Conservation (phyloP, 1,284 basidiomycete species). For the Melampsora larici-populina region DNA sequence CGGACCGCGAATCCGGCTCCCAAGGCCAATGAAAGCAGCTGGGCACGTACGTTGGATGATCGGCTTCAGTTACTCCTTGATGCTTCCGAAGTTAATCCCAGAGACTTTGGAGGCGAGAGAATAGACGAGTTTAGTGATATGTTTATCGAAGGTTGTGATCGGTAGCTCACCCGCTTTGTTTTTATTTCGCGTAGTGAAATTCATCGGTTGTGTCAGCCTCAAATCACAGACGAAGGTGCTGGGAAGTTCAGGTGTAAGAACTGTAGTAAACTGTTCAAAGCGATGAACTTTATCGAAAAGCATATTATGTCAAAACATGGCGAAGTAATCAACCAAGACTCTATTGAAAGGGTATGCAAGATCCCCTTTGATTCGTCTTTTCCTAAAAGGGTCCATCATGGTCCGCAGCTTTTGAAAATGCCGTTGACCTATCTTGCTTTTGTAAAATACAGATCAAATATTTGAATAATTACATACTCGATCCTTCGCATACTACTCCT, state of each 20-base stretch:
- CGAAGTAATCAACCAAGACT: constrained; percentile 48
- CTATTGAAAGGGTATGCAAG: constrained; percentile 43
- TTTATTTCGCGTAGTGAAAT: constrained; percentile 64
- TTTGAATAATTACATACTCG: constrained; percentile 88
- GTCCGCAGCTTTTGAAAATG: background rate
- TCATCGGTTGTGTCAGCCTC: constrained; percentile 68
- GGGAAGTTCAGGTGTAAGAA: constrained; percentile 91
- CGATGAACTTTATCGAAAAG: constrained; percentile 89
- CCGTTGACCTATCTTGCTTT: background rate
- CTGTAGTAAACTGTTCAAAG: constrained; percentile 92
- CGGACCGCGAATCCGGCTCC: constrained; percentile 59
- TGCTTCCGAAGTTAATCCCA: constrained; percentile 71
- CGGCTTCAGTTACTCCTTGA: constrained; percentile 73
- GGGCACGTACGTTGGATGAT: constrained; percentile 80
- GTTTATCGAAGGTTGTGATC: background rate
- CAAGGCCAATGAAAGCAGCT: constrained; percentile 63
- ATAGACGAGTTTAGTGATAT: constrained; percentile 72
- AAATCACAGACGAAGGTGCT: constrained; percentile 88
- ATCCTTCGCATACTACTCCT: constrained; percentile 80
- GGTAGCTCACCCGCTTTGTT: constrained; percentile 31
- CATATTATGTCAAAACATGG: constrained; percentile 51
- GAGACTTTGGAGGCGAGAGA: constrained; percentile 79
- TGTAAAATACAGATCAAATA: constrained; percentile 64
- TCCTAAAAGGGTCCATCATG: background rate
- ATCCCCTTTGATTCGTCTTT: background rate